Percentiles rank a stretch among this genome's conserved stretches.
These are phyloP conservation scores for Gastrolobium villosum DNA, from an alignment of 306 rosid species.

Conservation along the genomic window DNA sequence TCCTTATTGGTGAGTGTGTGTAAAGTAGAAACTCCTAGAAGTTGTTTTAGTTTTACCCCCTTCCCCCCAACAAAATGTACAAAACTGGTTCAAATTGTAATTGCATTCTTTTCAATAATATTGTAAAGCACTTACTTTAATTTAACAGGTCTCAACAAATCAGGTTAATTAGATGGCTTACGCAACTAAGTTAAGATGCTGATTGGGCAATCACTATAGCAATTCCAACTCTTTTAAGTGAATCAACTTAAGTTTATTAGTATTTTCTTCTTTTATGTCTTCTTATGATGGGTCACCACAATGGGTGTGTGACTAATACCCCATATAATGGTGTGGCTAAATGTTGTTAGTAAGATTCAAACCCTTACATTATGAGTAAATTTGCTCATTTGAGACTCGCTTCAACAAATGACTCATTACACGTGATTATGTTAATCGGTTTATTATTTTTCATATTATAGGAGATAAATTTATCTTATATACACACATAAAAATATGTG, in stretches of 20 bases:
- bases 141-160: neutral
- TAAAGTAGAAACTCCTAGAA: conserved; percentile 25
- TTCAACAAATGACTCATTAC: conserved; percentile 1
- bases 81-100: conserved; percentile 31
- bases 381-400: neutral
- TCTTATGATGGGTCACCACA: neutral
- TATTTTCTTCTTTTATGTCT: too few relatives aligned
- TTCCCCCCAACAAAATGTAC: conserved; percentile 33
- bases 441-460: too few relatives aligned
- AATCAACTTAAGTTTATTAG: neutral
- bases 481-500: too few relatives aligned
- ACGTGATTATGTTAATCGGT: too few relatives aligned
- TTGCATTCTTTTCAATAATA: conserved; percentile 45
- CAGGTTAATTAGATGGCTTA: conserved; percentile 15
- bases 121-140: neutral
- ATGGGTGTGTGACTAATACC: neutral
- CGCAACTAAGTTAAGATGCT: conserved; percentile 43
- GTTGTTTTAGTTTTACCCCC: conserved; percentile 1
- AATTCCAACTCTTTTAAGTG: conserved; percentile 5
- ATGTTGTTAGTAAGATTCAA: neutral
- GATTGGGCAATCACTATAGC: conserved; percentile 46
- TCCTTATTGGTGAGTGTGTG: conserved; percentile 42
- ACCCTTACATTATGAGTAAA: neutral
- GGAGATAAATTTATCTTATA: too few relatives aligned
- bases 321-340: neutral